These are phyloP conservation scores for Scheffersomyces spartinae DNA, from an alignment of 805 yeast species.

Conservation along the genomic window DNA sequence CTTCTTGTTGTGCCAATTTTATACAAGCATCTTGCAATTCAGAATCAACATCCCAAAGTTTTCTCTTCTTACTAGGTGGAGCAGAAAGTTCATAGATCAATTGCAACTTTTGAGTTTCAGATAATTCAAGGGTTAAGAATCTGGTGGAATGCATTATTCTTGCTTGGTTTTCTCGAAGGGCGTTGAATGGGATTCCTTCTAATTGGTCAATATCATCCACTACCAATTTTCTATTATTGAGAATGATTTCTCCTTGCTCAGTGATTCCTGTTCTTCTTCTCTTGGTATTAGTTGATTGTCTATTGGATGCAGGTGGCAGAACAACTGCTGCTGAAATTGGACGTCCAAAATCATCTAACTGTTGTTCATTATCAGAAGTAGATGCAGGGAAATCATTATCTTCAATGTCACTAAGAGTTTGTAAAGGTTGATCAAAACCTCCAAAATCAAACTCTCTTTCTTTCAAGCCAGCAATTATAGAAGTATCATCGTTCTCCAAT, in stretches of 20 bases:
- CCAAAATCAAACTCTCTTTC: constrained; percentile 18
- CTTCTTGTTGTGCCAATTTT: constrained; percentile 14
- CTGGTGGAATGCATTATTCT: too few species aligned
- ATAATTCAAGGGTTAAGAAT: constrained; percentile 15
- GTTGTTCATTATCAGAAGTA: too few species aligned
- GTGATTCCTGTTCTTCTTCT: constrained; percentile 16
- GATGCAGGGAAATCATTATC: constrained; percentile 4
- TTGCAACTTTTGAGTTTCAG: constrained; percentile 20
- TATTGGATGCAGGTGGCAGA: constrained; percentile 6
- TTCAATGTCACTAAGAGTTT: constrained; percentile 14
- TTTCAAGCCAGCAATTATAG: constrained; percentile 7
- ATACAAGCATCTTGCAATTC: constrained; percentile 17
- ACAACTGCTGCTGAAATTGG: constrained; percentile 4
- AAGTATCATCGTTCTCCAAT: constrained; percentile 9
- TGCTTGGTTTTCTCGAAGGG: constrained; percentile 17
- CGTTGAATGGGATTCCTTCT: constrained; percentile 27
- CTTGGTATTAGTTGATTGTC: constrained; percentile 2
- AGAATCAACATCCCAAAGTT: constrained; percentile 17
- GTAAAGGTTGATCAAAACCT: constrained; percentile 32
- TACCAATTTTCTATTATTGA: constrained; percentile 33
- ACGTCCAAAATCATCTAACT: too few species aligned
- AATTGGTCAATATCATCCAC: constrained; percentile 36
- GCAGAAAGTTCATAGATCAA: constrained; percentile 22
- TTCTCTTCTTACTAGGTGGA: constrained; percentile 20
- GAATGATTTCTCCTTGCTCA: constrained; percentile 34